Evolutionary conservation across 495 filamentous ascomycete genomes (phyloP), one percentile per base, ranked within the genome.

Genomic region (Aspergillus sclerotiicarbonarius): DNA sequence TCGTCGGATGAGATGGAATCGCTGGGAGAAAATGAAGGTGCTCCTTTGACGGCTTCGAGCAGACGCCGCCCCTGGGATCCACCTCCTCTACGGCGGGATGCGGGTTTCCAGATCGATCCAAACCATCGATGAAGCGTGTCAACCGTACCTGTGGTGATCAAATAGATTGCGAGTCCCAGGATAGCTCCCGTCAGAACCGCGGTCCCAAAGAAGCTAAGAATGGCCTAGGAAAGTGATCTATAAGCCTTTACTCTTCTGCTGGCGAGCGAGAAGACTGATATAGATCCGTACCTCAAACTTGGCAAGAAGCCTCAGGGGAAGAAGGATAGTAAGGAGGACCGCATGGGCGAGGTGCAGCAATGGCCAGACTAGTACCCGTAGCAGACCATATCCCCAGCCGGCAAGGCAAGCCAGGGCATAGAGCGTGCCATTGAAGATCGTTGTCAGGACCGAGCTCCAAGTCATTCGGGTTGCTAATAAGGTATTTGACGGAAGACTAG

Each of bases 181-280:
- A 78, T 39, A 16, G 81, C 60, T 1, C 87, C 88, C 56, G 86
- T 75, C 19, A 88, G 54, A 12, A 76, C 70, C 16, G 87, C 86
- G 51, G 81, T 73, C 44, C 81, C 82, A 25, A 90, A 67, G 71
- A 83, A 89, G 63, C 84, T 83, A 63, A 87, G 85, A 20, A 89
- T 65, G 48, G 84, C 82, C 86, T 88, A 30, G 9, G 48, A 66
- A 41, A 69, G 62, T 63, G 60, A 60, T 25, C 69, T 45, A 61
- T 62, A 58, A 58, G 64, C 56, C 62, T 60, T 57, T 49, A 64
- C 48, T 47, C 56, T 64, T 56, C 25, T 59, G 31, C 12, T 48
- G 25, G n/a, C 12, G 18, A 29, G 21, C 4, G 31, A 54, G 39
- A 35, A 6, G 15, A 51, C 47, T 39, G n/a, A n/a, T n/a, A 44